Conservation (phyloP, 331 rosid genomes). For the Cydonia oblonga region DNA sequence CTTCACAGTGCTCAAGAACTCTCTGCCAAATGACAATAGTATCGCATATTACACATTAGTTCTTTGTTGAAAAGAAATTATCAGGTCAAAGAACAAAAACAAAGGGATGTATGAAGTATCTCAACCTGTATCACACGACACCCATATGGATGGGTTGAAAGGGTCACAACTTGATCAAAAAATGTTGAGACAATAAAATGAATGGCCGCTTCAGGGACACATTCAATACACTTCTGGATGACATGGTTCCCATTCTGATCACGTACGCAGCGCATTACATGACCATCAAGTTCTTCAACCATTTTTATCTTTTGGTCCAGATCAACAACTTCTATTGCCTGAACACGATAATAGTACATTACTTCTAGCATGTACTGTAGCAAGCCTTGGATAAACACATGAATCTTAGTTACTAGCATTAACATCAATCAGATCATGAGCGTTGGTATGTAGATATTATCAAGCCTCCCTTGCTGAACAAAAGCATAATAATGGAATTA, state of each 20-base stretch:
- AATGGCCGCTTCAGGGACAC: conserved; percentile 84
- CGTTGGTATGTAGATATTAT: neutral
- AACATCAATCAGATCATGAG: neutral
- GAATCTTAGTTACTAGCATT: neutral
- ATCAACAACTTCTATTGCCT: conserved; percentile 99
- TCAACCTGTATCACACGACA: conserved; percentile 94
- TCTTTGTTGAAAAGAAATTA: neutral
- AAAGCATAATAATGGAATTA: neutral
- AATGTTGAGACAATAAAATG: conserved; percentile 81
- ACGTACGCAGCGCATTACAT: conserved; percentile 90
- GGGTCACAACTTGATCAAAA: conserved; percentile 84
- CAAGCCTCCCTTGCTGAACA: neutral
- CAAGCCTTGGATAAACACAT: neutral
- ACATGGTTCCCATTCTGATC: conserved; percentile 99
- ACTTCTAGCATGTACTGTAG: neutral
- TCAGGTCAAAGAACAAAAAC: neutral
- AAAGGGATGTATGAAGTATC: neutral
- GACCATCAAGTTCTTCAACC: conserved; percentile 91
- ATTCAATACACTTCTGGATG: conserved; percentile 92
- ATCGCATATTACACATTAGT: neutral
- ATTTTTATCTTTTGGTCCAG: conserved; percentile 87
- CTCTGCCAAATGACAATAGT: conserved; percentile 43
- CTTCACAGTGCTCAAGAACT: conserved; percentile 84
- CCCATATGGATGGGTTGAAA: conserved; percentile 97
- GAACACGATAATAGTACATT: conserved; percentile 6